These are phyloP conservation scores for Heritiera fomes DNA, from an alignment of 345 rosid species.

Conservation along the genomic window DNA sequence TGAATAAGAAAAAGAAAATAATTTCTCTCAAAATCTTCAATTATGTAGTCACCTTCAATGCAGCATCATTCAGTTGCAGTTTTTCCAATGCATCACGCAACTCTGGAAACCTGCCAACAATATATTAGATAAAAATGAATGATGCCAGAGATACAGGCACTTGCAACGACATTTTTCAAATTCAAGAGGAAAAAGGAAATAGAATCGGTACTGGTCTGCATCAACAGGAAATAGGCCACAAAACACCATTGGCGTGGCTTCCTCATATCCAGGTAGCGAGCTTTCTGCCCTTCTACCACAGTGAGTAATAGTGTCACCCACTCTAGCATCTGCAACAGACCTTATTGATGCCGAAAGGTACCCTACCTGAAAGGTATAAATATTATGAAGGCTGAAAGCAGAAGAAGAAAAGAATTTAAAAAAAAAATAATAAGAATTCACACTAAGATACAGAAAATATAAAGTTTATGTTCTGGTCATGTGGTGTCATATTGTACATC, in stretches of 20 bases:
- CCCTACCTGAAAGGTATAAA: conserved; percentile 63
- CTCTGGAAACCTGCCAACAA: conserved; percentile 72
- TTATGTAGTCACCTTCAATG: conserved; percentile 64
- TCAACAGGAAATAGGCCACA: conserved; percentile 99
- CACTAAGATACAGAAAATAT: conserved; percentile 8
- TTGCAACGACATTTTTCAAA: conserved; percentile 5
- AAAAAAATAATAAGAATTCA: neutral
- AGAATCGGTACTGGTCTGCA: conserved; percentile 81
- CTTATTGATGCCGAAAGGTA: conserved; percentile 94
- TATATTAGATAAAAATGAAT: conserved; percentile 24
- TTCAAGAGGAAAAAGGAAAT: conserved; percentile 20
- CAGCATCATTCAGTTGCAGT: conserved; percentile 97
- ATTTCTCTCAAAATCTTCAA: neutral
- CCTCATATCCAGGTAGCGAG: conserved; percentile 88
- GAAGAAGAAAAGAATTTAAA: conserved; percentile 5
- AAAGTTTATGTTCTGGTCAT: neutral
- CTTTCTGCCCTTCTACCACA: conserved; percentile 69
- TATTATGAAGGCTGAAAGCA: neutral
- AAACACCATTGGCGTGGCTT: conserved; percentile 99
- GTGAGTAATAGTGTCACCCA: conserved; percentile 89
- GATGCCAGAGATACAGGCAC: conserved; percentile 12
- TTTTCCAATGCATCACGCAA: conserved; percentile 97
- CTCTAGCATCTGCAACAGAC: conserved; percentile 97
- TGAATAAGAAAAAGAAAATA: neutral
- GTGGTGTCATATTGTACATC: neutral